Base-by-base conservation (phyloP, 345 rosid genomes). In the Abelmoschus esculentus region DNA sequence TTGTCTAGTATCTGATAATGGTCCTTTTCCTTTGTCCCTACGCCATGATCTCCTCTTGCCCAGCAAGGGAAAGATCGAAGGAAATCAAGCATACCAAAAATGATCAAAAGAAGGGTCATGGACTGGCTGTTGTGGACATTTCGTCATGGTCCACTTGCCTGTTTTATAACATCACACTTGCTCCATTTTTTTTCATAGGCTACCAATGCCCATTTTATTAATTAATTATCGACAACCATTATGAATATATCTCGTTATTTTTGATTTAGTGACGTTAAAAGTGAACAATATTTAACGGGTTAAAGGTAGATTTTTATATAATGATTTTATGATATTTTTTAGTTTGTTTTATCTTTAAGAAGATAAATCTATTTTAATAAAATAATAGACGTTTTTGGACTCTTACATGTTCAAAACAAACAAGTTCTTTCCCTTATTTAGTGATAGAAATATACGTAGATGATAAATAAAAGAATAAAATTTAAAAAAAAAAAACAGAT, bases 81-180 rank as follows among this genome's bases (percentile, higher is more conserved):
- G 49, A 40, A 19, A 63, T 19, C 52, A 18, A 40, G 4, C 5
- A 18, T 8, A 50, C 49, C 31, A 18, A 36, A 36, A 61, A 61
- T 46, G 36, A 46, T 46, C 1, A n/a, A 61, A 61, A 18, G 5
- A 18, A n/a, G 62, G 12, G 44, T 38, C 49, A 40, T 63, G 52
- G 66, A 28, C 66, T 38, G 29, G 17, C 8, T 67, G 46, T 31
- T 32, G 47, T n/a, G 49, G 50, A 66, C 66, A 70, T 22, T 57
- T 44, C 14, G 55, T 11, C 10, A 18, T 46, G 73, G 55, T 10
- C 56, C 56, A 66, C 44, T 31, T 49, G 13, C 26, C 34, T 52
- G 9, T 6, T 31, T 9, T n/a, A 22, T 2, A 19, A 10, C 14
- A 13, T 6, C 38, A 50, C 13, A 47, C 1, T 56, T 13, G 53